Conservation (phyloP, 2,329 filamentous ascomycete genomes). For the Colletotrichum godetiae region DNA sequence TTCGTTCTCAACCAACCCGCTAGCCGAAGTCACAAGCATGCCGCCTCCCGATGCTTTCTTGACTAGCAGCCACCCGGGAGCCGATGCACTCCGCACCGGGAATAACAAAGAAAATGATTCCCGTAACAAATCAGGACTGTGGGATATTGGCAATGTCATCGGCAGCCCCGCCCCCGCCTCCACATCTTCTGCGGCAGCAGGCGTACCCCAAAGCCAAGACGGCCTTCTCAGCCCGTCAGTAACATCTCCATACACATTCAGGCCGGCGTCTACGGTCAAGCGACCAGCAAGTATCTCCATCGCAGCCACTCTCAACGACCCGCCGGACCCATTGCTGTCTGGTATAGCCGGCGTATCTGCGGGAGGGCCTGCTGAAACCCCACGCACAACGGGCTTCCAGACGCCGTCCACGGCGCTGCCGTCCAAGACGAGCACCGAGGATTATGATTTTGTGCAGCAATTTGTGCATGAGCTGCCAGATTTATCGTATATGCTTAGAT, state of each 20-base stretch:
- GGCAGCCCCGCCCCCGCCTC: slow-evolving; percentile 26
- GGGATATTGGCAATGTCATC: slow-evolving; percentile 27
- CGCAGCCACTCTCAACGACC: slow-evolving; percentile 2
- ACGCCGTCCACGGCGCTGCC: slow-evolving; percentile 10
- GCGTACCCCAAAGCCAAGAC: slow-evolving; percentile 18
- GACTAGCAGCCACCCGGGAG: not conserved
- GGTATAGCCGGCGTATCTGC: slow-evolving; percentile 18
- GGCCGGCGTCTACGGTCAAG: slow-evolving; percentile 19
- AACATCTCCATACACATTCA: slow-evolving; percentile 6
- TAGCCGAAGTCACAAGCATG: slow-evolving; percentile 11
- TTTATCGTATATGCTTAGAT: slow-evolving; percentile 59
- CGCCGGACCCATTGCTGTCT: slow-evolving; percentile 13
- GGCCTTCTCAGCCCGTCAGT: slow-evolving; percentile 4
- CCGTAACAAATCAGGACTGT: slow-evolving; percentile 26
- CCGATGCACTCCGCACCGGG: slow-evolving; percentile 18
- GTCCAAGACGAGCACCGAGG: slow-evolving; percentile 35
- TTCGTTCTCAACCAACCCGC: slow-evolving; percentile 30
- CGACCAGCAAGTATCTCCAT: slow-evolving; percentile 23
- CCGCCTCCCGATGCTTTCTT: not conserved
- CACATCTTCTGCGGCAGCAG: slow-evolving; percentile 12
- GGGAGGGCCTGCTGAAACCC: slow-evolving; percentile 6
- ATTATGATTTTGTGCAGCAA: slow-evolving; percentile 46
- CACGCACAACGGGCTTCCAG: slow-evolving; percentile 7
- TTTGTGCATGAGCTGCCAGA: slow-evolving; percentile 55
- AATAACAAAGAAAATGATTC: slow-evolving; percentile 11